Evolutionary conservation across 768 basidiomycete species (phyloP), one percentile per base, ranked within the genome.

Genomic region (Tubosaeta brunneosetosa): DNA sequence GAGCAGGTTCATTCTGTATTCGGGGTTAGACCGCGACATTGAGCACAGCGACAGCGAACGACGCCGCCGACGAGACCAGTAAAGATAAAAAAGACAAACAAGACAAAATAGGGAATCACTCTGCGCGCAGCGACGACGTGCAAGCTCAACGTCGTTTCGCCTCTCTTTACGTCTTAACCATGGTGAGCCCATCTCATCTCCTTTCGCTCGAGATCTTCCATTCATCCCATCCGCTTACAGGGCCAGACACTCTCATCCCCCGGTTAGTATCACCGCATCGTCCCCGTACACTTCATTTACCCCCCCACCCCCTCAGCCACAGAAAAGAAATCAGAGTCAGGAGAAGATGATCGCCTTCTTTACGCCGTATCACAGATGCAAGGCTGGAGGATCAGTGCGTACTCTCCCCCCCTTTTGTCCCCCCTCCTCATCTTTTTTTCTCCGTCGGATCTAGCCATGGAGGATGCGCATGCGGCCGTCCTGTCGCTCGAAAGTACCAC

Each of bases 341-440:
- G 90, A 40, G 77, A 74, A 57, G 85, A 91, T 81, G 77, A 75
- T 55, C 80, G 81, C 52, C 85, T 81, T 70, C 62, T 77, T 43
- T 97, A 85, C 70, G 87, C 81, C 7, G 79, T 97, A 40, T 86
- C 89, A 43, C 94, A 97, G 73, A 98, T 98, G 95, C 97, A 99
- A 71, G 97, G 97, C 63, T 99, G 97, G 97, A 80, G 97, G 71
- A 87, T 98, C 73, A 84, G 95, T 99, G 65, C 73, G 95, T 86
- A 16, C 2, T 34, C 47, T 22, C 14, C 42, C 10, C 7, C 10
- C 22, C 13, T 12, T 8, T 13, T 9, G 32, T 22, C 2, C 53
- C 55, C 51, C 38, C 10, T 17, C 36, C 2, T 46, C 25, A n/a
- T 42, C 29, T 36, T 31, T 17, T 22, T 25, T 26, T 14, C 43